Conservation (phyloP, 2,329 filamentous ascomycete species). For the Fusarium mexicanum region DNA sequence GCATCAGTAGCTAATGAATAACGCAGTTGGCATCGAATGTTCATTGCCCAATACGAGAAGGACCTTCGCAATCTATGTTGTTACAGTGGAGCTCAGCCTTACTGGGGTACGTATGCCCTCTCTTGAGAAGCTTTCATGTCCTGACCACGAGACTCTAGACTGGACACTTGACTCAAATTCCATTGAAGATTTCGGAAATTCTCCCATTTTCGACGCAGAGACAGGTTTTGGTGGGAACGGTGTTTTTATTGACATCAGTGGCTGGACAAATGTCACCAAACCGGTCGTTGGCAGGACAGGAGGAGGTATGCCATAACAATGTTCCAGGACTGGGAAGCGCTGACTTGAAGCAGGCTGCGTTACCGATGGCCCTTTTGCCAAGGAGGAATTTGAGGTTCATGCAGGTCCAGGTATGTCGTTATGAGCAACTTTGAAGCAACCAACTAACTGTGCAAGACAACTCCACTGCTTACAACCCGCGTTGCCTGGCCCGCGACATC, state of each 20-base stretch:
- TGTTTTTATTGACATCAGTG: background rate
- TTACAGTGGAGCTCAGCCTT: background rate
- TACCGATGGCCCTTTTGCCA: background rate
- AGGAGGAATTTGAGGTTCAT: rapidly evolving
- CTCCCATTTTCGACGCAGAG: rapidly evolving
- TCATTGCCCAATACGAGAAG: background rate
- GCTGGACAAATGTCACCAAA: background rate
- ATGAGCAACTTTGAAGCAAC: rapidly evolving
- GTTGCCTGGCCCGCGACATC: background rate
- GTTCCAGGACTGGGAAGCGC: rapidly evolving
- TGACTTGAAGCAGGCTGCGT: background rate
- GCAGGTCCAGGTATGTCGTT: background rate
- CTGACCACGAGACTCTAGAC: background rate
- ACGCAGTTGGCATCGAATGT: background rate
- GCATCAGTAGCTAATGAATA: too few species aligned
- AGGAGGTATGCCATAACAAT: rapidly evolving
- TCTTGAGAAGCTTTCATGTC: rapidly evolving
- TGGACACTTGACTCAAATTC: background rate
- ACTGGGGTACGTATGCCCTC: background rate
- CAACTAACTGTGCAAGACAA: background rate
- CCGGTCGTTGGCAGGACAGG: rapidly evolving
- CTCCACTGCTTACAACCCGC: rapidly evolving
- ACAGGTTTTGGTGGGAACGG: background rate
- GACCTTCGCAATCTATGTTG: background rate
- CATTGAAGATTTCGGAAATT: rapidly evolving